Evolutionary conservation across 2,329 filamentous ascomycete species (phyloP).

Genomic region (Phialocephala sp.): DNA sequence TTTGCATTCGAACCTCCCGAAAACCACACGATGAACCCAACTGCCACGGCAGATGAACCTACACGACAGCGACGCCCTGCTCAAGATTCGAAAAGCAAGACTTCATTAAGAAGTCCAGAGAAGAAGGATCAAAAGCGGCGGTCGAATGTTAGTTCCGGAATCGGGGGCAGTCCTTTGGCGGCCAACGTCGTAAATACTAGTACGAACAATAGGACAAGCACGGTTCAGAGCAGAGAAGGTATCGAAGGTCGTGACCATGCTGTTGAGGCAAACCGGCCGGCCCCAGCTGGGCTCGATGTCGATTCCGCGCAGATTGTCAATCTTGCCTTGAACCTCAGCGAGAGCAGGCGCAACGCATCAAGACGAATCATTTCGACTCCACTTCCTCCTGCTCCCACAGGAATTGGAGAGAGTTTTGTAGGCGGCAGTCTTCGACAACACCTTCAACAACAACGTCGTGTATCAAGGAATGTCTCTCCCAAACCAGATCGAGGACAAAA

Average conservation of each 20-base stretch:
- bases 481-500: conserved; percentile 51
- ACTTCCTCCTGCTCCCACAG: conserved; percentile 48
- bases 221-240: conserved; percentile 17
- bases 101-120: conserved; percentile 28
- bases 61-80: conserved; percentile 29
- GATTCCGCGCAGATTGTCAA: conserved; percentile 91
- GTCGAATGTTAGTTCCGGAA: conserved; percentile 31
- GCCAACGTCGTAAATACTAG: conserved; percentile 32
- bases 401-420: conserved; percentile 53
- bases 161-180: conserved; percentile 38
- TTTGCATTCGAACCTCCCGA: conserved; percentile 32
- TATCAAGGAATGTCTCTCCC: conserved; percentile 66
- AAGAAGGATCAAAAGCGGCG: conserved; percentile 35
- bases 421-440: conserved; percentile 70
- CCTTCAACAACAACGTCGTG: conserved; percentile 72
- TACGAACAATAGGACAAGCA: conserved; percentile 15
- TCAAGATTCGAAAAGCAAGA: conserved; percentile 39
- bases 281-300: conserved; percentile 57
- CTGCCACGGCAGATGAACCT: conserved; percentile 15
- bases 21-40: conserved; percentile 8
- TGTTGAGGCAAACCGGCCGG: conserved; percentile 19
- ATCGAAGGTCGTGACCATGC: conserved; percentile 14
- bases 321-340: conserved; percentile 87
- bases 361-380: conserved; percentile 58
- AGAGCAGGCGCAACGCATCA: conserved; percentile 72